Evolutionary conservation across 1,139 yeast species (phyloP).

Genomic region (Geotrichum klebahnii): DNA sequence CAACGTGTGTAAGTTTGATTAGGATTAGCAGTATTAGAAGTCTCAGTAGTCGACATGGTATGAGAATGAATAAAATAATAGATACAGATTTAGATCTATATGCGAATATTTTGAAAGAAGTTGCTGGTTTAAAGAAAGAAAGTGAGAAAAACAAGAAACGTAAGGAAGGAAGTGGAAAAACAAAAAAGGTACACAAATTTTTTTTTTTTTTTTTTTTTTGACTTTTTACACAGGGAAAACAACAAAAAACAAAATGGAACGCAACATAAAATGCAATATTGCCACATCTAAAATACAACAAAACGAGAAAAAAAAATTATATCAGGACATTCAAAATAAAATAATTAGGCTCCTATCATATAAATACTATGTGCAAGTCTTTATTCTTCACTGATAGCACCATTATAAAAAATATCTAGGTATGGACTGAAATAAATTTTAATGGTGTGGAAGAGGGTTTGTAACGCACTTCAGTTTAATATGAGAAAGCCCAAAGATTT

Average conservation of each 20-base stretch:
- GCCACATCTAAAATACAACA: no score
- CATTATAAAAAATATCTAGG: no score
- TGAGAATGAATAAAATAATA: neutral
- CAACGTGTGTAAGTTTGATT: conserved; percentile 11
- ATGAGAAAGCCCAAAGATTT: no score
- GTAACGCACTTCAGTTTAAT: no score
- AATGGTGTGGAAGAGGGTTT: no score
- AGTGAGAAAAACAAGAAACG: neutral
- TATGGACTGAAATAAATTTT: no score
- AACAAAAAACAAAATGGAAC: neutral
- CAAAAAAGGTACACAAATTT: conserved; percentile 8
- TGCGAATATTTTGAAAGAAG: neutral
- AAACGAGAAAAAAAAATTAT: no score
- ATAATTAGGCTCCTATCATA: no score
- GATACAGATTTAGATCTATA: neutral
- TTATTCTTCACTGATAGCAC: no score
- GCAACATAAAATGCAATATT: no score
- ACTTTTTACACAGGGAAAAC: neutral
- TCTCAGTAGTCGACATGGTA: conserved; percentile 12
- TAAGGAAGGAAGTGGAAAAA: neutral
- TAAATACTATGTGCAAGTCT: no score
- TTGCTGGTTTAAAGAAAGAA: neutral
- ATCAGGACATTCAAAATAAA: no score
- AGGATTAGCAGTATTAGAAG: neutral
- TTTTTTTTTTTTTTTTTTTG: conserved; percentile 1